Base-by-base conservation (phyloP, 371 early-diverging fungal genomes). In the Batkoa obscura region DNA sequence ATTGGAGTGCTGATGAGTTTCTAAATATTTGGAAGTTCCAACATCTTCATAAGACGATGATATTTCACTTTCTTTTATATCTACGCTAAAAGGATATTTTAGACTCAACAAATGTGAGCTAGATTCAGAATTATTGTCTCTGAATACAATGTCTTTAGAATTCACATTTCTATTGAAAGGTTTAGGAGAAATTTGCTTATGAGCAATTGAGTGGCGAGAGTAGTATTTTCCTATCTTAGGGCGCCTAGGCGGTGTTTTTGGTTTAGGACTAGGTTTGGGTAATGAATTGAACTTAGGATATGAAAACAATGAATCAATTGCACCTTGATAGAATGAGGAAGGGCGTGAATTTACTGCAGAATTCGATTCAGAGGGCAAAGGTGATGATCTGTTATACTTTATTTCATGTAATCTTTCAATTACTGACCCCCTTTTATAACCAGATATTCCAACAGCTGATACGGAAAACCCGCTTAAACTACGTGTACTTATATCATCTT, bases 401-500 rank as follows among this genome's bases (percentile, higher is more conserved):
- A 53, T 35, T n/a, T 53, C 34, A 41, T 53, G 53, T 38, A 53
- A 35, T 39, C 53, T 36, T 17, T 53, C 53, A 9, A 53, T 35
- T 12, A 53, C 39, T 13, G 32, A 32, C 15, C 34, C 53, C n/a
- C 39, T 53, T 17, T 53, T 34, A 38, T 38, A 53, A 2, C 38
- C 9, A 10, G 53, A 53, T 3, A 53, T 10, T 10, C 53, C 53
- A 41, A 53, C 39, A 3, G 53, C 53, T 15, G 53, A 32, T 13
- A 34, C 53, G 15, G 35, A 15, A 9, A 53, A 39, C n/a, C 53
- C 30, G 8, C 38, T 38, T 8, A 53, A 17, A 3, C 53, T 35
- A 13, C 53, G 37, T 30, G 53, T 53, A 23, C 38, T 53, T 9
- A 53, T 10, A n/a, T 30, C 34, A 35, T 53, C 53, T 23, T 53